Conservation (phyloP, 352 stramenopile genomes). For the Phytophthora boehmeriae region DNA sequence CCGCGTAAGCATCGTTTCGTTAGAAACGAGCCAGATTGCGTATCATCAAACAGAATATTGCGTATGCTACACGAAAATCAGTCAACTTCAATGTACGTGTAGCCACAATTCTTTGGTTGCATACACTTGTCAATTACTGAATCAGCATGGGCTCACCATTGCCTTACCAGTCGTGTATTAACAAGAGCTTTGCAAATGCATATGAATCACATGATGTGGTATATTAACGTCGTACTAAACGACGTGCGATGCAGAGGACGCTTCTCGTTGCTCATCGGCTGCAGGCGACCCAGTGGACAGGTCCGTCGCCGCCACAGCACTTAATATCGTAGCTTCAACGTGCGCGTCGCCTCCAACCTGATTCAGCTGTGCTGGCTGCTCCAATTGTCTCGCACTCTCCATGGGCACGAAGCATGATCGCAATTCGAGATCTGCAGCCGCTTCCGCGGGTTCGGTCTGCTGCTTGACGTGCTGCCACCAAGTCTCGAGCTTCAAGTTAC, state of each 20-base stretch:
- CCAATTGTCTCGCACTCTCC: constrained; percentile 2
- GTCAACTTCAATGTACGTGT: neutral
- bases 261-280: neutral
- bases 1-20: neutral
- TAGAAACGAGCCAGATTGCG: neutral
- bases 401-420: constrained; percentile 35
- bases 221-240: constrained; percentile 8
- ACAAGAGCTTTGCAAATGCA: neutral
- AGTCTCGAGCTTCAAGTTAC: constrained; percentile 23
- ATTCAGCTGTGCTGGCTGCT: neutral
- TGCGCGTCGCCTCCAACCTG: constrained; percentile 4
- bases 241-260: neutral
- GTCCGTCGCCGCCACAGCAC: constrained; percentile 21
- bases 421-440: constrained; percentile 28
- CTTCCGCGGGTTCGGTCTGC: constrained; percentile 17
- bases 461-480: constrained; percentile 28
- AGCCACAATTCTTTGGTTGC: too few relatives aligned
- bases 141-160: too few relatives aligned
- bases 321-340: constrained; percentile 16
- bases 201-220: neutral
- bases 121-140: too few relatives aligned
- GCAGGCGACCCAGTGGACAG: neutral
- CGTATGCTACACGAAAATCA: too few relatives aligned
- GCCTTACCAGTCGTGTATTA: too few relatives aligned
- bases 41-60: neutral